These are phyloP conservation scores for barrel medic (Medicago truncatula) DNA, from an alignment of 306 rosid genomes.

Conservation along the genomic window DNA sequence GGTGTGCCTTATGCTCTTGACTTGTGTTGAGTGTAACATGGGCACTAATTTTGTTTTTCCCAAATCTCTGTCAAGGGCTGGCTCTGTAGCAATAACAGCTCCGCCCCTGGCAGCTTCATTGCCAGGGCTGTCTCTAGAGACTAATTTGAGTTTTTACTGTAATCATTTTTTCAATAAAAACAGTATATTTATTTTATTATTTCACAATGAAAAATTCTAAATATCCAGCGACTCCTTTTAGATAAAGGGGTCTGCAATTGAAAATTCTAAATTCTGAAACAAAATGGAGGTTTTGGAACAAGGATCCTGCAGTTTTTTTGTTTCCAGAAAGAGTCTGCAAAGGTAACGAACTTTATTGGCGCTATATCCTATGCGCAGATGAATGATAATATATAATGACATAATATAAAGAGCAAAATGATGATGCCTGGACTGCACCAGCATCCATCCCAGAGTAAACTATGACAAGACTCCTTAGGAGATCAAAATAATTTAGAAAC, in stretches of 20 bases:
- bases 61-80: too few relatives aligned
- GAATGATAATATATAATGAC: neutral
- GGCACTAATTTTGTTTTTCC: too few relatives aligned
- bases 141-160: too few relatives aligned
- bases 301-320: neutral
- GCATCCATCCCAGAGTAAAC: constrained; percentile 34
- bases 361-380: neutral
- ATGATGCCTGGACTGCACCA: neutral
- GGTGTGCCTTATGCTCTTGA: too few relatives aligned
- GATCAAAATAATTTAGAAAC: constrained; percentile 36
- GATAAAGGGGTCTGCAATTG: neutral
- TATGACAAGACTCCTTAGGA: constrained; percentile 47
- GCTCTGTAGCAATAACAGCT: too few relatives aligned
- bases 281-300: neutral
- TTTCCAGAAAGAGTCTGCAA: neutral
- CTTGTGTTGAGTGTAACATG: too few relatives aligned
- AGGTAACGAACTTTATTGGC: neutral
- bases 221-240: too few relatives aligned
- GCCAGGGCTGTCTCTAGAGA: neutral
- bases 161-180: too few relatives aligned
- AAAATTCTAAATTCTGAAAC: neutral
- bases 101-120: neutral
- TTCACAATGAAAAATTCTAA: too few relatives aligned
- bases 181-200: too few relatives aligned
- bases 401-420: neutral